Conservation (phyloP, 2,329 filamentous ascomycete genomes). For the Ascocoryne sarcoides region DNA sequence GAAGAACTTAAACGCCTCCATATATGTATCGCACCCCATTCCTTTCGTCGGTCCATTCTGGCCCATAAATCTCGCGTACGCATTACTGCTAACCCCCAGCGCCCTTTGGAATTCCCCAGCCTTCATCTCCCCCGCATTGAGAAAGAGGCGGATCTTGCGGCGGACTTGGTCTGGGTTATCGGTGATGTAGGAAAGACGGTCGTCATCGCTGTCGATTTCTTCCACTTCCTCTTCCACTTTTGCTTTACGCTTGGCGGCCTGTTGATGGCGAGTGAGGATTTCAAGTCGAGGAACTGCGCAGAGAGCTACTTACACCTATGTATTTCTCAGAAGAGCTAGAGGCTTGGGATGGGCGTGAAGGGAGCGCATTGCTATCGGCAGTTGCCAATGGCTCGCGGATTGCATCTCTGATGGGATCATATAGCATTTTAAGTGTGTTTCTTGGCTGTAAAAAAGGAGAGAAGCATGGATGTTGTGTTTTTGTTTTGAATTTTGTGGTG, state of each 20-base stretch:
- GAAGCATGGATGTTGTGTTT: too few relatives aligned
- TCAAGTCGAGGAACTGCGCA: too few relatives aligned
- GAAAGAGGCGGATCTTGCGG: constrained; percentile 33
- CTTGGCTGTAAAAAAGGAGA: too few relatives aligned
- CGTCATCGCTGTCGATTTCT: background rate
- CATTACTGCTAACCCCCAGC: constrained; percentile 30
- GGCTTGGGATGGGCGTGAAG: too few relatives aligned
- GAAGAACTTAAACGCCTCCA: constrained; percentile 37
- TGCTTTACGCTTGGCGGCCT: constrained; percentile 1
- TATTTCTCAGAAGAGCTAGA: too few relatives aligned
- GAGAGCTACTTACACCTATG: too few relatives aligned
- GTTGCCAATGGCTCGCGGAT: too few relatives aligned
- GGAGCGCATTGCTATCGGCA: too few relatives aligned
- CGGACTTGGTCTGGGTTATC: background rate
- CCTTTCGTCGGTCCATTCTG: constrained; percentile 35
- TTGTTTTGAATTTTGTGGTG: too few relatives aligned
- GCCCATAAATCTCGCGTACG: constrained; percentile 40
- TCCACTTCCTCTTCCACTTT: background rate
- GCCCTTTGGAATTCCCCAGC: constrained; percentile 34
- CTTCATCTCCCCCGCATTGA: constrained; percentile 36
- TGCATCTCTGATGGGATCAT: too few relatives aligned
- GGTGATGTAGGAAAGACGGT: background rate
- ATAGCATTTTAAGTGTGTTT: too few relatives aligned
- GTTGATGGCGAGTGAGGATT: too few relatives aligned
- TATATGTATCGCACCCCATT: constrained; percentile 28